Percentiles rank a stretch among this genome's conserved stretches.
Evolutionary conservation across 345 rosid genomes (phyloP).

Genomic region (Conringia planisiliqua): DNA sequence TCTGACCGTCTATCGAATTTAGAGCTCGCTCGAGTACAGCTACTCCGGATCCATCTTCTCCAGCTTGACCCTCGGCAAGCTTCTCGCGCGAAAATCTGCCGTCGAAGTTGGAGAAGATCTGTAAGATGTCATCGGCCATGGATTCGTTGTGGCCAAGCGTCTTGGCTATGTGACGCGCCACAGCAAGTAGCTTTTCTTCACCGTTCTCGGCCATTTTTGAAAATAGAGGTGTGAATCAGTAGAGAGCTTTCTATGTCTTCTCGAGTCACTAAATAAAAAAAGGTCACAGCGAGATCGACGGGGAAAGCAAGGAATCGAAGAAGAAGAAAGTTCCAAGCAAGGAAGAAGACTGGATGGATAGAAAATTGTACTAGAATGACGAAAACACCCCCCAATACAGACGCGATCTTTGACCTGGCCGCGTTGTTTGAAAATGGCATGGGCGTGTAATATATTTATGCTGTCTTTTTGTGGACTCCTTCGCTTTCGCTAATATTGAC

Average conservation of each 20-base stretch:
- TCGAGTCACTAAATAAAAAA: not conserved
- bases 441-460: constrained; percentile 5
- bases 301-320: constrained; percentile 23
- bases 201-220: constrained; percentile 56
- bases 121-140: constrained; percentile 85
- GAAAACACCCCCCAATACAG: not conserved
- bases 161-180: constrained; percentile 92
- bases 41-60: constrained; percentile 42
- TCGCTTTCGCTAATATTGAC: constrained; percentile 4
- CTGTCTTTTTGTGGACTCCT: constrained; percentile 17
- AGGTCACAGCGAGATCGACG: constrained; percentile 12
- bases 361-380: constrained; percentile 1
- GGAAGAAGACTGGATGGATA: constrained; percentile 22
- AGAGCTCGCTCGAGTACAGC: constrained; percentile 52
- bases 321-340: constrained; percentile 33
- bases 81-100: constrained; percentile 87
- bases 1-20: constrained; percentile 58
- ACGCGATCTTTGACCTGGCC: constrained; percentile 34
- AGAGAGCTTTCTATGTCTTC: not conserved
- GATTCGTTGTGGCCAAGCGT: constrained; percentile 79
- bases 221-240: constrained; percentile 7
- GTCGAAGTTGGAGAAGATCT: constrained; percentile 89
- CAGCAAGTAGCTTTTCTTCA: constrained; percentile 83
- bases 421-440: constrained; percentile 31
- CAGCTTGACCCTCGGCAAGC: constrained; percentile 39